Evolutionary conservation across 306 rosid genomes (phyloP).

Genomic region (Lagenaria siceraria): DNA sequence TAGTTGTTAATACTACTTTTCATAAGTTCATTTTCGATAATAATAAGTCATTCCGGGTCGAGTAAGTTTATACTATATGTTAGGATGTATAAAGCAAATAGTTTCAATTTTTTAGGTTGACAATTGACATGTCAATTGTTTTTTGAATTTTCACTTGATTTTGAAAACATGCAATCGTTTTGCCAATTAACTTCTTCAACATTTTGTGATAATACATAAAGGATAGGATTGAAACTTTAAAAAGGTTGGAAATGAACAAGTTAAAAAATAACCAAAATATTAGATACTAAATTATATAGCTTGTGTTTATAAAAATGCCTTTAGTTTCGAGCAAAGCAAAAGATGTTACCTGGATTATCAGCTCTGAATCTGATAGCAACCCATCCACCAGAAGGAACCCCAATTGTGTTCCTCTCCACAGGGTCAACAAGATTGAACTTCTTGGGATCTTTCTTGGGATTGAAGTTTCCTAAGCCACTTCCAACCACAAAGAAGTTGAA

Average conservation of each 20-base stretch:
- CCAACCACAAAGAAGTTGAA: constrained; percentile 75
- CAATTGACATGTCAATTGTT: too few relatives aligned
- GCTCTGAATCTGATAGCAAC: constrained; percentile 69
- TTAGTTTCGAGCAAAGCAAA: not conserved
- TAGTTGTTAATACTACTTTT: not conserved
- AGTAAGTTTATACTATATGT: not conserved
- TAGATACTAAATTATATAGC: not conserved
- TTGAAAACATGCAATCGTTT: not conserved
- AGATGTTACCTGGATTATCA: constrained; percentile 67
- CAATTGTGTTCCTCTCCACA: constrained; percentile 72
- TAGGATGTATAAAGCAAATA: not conserved
- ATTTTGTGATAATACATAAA: not conserved
- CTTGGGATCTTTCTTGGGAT: constrained; percentile 40
- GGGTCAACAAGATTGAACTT: constrained; percentile 68
- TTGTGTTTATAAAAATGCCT: not conserved
- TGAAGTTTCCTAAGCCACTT: constrained; percentile 58
- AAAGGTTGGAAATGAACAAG: not conserved
- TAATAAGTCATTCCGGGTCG: too few relatives aligned
- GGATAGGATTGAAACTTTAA: not conserved
- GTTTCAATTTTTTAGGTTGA: not conserved
- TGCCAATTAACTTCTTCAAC: not conserved
- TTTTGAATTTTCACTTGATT: not conserved
- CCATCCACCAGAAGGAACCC: constrained; percentile 83
- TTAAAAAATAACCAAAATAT: not conserved
- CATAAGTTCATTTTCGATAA: too few relatives aligned